These are phyloP conservation scores for Aspergillus phoenicis DNA, from an alignment of 2,329 filamentous ascomycete genomes.

Conservation along the genomic window DNA sequence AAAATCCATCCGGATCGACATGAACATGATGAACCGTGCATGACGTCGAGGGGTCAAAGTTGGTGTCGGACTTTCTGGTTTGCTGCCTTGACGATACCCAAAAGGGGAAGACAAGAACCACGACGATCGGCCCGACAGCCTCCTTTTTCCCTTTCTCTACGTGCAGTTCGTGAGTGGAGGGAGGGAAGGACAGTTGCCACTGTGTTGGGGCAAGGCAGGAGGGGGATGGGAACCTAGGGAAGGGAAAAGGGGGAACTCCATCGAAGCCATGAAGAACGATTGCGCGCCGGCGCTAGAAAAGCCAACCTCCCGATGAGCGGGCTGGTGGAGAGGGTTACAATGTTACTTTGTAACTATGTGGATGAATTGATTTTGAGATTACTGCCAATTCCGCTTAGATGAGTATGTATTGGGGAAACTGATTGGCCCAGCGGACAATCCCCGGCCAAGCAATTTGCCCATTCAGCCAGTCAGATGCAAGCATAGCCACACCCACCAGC, in stretches of 20 bases:
- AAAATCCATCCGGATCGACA: constrained; percentile 14
- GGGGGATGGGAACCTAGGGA: not conserved
- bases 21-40: constrained; percentile 24
- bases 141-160: constrained; percentile 10
- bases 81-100: constrained; percentile 13
- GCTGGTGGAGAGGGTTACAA: too few relatives aligned
- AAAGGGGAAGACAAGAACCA: constrained; percentile 8
- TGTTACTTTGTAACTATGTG: constrained; percentile 9
- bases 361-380: constrained; percentile 13
- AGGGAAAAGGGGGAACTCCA: constrained; percentile 11
- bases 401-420: not conserved
- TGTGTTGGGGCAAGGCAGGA: not conserved
- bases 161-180: not conserved
- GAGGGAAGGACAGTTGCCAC: constrained; percentile 13
- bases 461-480: not conserved
- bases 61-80: not conserved
- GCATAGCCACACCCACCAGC: constrained; percentile 6
- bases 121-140: constrained; percentile 13
- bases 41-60: constrained; percentile 21
- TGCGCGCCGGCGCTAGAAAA: constrained; percentile 13
- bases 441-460: constrained; percentile 1
- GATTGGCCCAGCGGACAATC: constrained; percentile 8
- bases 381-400: constrained; percentile 1
- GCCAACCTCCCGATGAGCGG: not conserved
- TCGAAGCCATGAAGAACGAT: constrained; percentile 21